These are phyloP conservation scores for Biscogniauxia sp. DNA, from an alignment of 2,329 filamentous ascomycete genomes.

Conservation along the genomic window DNA sequence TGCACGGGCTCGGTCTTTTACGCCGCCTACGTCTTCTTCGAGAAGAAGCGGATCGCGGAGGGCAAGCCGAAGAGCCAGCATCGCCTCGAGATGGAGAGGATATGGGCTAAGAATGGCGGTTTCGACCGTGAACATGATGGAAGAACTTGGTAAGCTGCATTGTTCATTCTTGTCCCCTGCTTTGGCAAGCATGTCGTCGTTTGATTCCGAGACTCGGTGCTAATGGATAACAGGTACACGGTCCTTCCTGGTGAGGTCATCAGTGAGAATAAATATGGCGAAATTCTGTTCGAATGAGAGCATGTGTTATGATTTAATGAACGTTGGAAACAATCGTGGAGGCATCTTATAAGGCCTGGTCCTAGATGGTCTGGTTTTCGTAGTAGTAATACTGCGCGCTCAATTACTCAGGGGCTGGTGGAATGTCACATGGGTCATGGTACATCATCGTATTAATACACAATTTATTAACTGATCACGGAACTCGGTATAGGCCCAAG, in stretches of 20 bases:
- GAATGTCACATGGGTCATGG: too few species aligned
- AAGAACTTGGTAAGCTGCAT: conserved; percentile 6
- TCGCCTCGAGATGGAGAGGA: conserved; percentile 46
- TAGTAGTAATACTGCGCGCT: too few species aligned
- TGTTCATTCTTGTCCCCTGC: neutral
- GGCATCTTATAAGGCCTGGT: too few species aligned
- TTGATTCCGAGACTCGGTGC: neutral
- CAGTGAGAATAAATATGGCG: neutral
- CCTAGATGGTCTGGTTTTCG: too few species aligned
- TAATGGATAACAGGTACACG: neutral
- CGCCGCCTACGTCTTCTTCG: conserved; percentile 55
- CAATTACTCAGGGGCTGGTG: too few species aligned
- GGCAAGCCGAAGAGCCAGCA: conserved; percentile 51
- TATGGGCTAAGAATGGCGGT: conserved; percentile 9
- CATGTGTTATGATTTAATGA: neutral
- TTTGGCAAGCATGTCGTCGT: neutral
- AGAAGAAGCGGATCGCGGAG: conserved; percentile 52
- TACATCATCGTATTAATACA: too few species aligned
- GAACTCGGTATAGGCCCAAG: too few species aligned
- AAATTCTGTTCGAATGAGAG: neutral
- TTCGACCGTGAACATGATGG: conserved; percentile 7
- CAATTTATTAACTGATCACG: too few species aligned
- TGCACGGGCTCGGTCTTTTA: conserved; percentile 49
- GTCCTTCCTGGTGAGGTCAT: neutral
- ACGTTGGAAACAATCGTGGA: too few species aligned